These are phyloP conservation scores for Xylariaceae sp. DNA, from an alignment of 2,329 filamentous ascomycete genomes.

Conservation along the genomic window DNA sequence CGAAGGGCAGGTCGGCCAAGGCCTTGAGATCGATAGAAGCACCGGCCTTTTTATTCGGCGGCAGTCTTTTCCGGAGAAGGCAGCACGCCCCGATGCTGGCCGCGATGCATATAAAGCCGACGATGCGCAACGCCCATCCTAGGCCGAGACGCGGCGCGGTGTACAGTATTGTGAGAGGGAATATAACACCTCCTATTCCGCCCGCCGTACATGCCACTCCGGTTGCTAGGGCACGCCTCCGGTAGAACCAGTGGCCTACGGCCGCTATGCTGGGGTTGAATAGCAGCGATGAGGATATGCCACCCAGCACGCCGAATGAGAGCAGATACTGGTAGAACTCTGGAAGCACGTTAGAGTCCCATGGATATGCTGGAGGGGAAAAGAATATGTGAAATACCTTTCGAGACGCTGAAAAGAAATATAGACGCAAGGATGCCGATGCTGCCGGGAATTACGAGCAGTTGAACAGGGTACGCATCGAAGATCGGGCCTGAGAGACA, in stretches of 20 bases:
- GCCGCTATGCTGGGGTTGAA: constrained; percentile 18
- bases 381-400: neutral
- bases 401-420: constrained; percentile 15
- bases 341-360: neutral
- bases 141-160: constrained; percentile 13
- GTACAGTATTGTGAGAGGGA: constrained; percentile 15
- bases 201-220: constrained; percentile 16
- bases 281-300: constrained; percentile 11
- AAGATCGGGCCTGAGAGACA: constrained; percentile 10
- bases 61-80: constrained; percentile 11
- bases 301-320: constrained; percentile 16
- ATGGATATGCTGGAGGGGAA: neutral
- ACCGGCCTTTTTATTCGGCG: constrained; percentile 16
- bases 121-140: constrained; percentile 13
- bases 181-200: constrained; percentile 13
- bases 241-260: constrained; percentile 16
- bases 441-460: constrained; percentile 12
- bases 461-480: constrained; percentile 13
- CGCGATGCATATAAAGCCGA: constrained; percentile 8
- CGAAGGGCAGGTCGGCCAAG: constrained; percentile 9
- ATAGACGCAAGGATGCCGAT: constrained; percentile 11
- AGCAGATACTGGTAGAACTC: constrained; percentile 17
- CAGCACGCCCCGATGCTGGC: constrained; percentile 5
- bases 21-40: constrained; percentile 14
- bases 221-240: constrained; percentile 13